phyloP scores from a whole-genome alignment of 1,284 basidiomycete species.

The Austropuccinia psidii region DNA sequence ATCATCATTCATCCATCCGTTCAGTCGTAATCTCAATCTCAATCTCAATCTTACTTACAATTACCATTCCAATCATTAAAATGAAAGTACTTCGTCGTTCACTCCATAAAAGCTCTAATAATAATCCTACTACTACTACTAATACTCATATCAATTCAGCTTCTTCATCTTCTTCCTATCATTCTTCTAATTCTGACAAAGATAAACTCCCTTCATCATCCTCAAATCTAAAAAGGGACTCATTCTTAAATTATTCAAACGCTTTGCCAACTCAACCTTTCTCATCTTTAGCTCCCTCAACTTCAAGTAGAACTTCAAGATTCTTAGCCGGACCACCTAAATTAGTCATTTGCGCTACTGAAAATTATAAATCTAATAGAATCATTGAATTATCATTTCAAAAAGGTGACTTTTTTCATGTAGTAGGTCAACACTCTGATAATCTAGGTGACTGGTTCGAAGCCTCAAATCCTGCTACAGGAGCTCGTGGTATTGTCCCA shows the following conservation, averaged over 20 bases:
- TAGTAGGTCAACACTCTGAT: conserved; percentile 62
- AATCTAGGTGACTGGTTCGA: conserved; percentile 51
- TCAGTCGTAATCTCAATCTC: too few relatives aligned
- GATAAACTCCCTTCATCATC: too few relatives aligned
- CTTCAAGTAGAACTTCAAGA: not conserved
- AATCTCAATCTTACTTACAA: too few relatives aligned
- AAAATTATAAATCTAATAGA: conserved; percentile 62
- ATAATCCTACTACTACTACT: too few relatives aligned
- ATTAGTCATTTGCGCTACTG: conserved; percentile 84
- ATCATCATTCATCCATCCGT: too few relatives aligned
- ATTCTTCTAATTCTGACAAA: too few relatives aligned
- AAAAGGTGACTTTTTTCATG: conserved; percentile 97
- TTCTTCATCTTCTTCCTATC: too few relatives aligned
- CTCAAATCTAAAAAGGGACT: too few relatives aligned
- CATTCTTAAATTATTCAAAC: too few relatives aligned
- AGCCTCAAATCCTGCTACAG: conserved; percentile 68
- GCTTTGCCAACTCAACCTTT: conserved; percentile 23
- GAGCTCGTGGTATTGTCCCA: conserved; percentile 84
- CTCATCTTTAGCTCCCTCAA: not conserved
- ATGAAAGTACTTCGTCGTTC: conserved; percentile 8
- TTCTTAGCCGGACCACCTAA: conserved; percentile 62
- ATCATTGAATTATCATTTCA: conserved; percentile 84
- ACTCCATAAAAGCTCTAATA: too few relatives aligned
- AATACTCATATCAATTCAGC: too few relatives aligned
- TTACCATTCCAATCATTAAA: too few relatives aligned